These are phyloP conservation scores for Russula abietina DNA, from an alignment of 768 basidiomycete species.

Conservation along the genomic window DNA sequence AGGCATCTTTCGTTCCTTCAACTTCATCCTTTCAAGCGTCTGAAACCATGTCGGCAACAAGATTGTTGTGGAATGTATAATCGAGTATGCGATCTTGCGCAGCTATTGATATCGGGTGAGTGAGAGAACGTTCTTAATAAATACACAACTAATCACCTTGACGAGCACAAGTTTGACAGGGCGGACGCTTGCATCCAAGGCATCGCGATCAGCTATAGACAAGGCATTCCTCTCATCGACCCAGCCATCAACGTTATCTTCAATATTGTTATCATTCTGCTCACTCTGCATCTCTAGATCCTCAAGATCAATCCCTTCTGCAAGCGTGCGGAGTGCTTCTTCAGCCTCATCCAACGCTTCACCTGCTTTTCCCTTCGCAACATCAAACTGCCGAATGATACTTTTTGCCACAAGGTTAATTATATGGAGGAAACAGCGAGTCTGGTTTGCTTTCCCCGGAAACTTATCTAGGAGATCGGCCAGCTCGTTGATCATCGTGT, in stretches of 20 bases:
- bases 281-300: no score
- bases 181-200: no score
- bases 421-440: conserved; percentile 37
- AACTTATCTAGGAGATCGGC: conserved; percentile 25
- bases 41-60: conserved; percentile 31
- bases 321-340: background rate
- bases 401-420: conserved; percentile 35
- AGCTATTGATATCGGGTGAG: background rate
- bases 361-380: conserved; percentile 21
- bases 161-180: no score
- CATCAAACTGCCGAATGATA: conserved; percentile 34
- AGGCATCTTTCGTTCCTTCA: no score
- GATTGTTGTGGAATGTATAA: conserved; percentile 30
- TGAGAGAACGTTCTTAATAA: no score
- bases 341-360: background rate
- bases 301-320: no score
- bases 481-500: conserved; percentile 33
- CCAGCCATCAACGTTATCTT: no score
- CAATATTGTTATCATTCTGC: no score
- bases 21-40: no score
- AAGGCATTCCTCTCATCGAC: no score
- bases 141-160: no score
- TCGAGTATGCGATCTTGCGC: conserved; percentile 18
- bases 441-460: conserved; percentile 27
- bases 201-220: no score